Base-by-base conservation (phyloP, 345 rosid species). In the Syzygium oleosum region DNA sequence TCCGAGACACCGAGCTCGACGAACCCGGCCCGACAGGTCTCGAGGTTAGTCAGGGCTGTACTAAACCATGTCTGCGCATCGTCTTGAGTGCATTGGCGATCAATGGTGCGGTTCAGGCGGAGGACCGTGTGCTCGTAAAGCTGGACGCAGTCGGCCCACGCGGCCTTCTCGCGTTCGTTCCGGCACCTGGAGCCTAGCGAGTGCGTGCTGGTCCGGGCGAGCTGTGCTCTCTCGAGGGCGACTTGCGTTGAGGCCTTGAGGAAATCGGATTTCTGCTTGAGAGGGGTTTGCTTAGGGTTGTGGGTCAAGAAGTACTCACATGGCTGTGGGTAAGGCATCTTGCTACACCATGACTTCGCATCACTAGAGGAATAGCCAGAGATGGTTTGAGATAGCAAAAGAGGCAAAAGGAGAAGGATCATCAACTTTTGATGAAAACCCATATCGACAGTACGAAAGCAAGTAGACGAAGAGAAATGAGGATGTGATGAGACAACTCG, bases 51-150 rank as follows among this genome's bases (percentile, higher is more conserved):
- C 27, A 98, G 91, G 46, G 99, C 98, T 0, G 96, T 87, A 89
- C 98, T 96, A 73, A 98, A 96, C 99, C 99, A 98, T n/a, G 99
- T 96, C 51, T 96, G 96, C 1, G 90, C 77, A 55, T 96, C 99
- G 31, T 89, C 90, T 34, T 93, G 88, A 80, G 92, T 92, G 92
- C 96, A 93, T 38, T 90, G 93, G 29, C 93, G 86, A 58, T 88
- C 89, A 2, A 93, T 56, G 4, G 99, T 94, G 84, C 90, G 85
- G 91, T 95, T 96, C 86, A 98, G 91, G 17, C 93, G 91, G 12
- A 59, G 90, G 49, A 96, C 92, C 14, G 93, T 91, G n/a, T 92
- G 88, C 58, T 91, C 56, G 11, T 94, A 97, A 85, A 95, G 94
- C 65, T 89, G 87, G 68, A 96, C 87, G 88, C 99, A 97, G 83